Conservation (phyloP, 108 stramenopile species). For the Pseudonitzschia delicatissima region DNA sequence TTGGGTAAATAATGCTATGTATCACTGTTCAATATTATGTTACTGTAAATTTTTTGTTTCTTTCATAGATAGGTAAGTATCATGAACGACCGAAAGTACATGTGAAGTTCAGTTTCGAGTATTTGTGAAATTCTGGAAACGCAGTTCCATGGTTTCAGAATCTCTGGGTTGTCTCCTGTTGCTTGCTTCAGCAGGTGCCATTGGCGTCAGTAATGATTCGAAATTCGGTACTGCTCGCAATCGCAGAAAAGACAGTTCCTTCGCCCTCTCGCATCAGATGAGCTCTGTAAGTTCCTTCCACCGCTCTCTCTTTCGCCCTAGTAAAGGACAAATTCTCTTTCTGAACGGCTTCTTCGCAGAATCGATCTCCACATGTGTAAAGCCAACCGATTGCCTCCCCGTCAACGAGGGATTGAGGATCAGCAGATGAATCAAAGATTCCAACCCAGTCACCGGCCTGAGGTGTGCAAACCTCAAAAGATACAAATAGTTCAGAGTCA, state of each 20-base stretch:
- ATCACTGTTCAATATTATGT: too few species aligned
- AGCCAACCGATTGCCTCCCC: slow-evolving; percentile 15
- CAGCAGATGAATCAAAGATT: slow-evolving; percentile 12
- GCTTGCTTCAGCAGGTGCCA: neutral
- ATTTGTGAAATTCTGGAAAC: too few species aligned
- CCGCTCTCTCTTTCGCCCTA: neutral
- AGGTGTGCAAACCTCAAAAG: slow-evolving; percentile 21
- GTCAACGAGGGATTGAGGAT: slow-evolving; percentile 17
- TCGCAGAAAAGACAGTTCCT: neutral
- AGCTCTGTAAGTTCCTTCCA: neutral
- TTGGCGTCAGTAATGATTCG: neutral
- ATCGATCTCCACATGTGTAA: slow-evolving; percentile 30
- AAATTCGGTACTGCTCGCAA: slow-evolving; percentile 10
- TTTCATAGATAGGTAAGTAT: too few species aligned
- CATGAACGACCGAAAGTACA: too few species aligned
- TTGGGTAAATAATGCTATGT: too few species aligned
- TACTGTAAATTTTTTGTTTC: too few species aligned
- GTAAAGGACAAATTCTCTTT: neutral
- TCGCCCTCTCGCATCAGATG: slow-evolving; percentile 1
- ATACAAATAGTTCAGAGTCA: slow-evolving; percentile 10
- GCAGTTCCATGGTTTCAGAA: too few species aligned
- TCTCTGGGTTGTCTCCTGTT: too few species aligned
- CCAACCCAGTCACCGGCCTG: slow-evolving; percentile 32
- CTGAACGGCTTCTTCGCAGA: slow-evolving; percentile 8
- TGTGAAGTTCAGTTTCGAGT: too few species aligned